Conservation (phyloP, 129 eudicot genomes). For the Kitagawia praeruptora region DNA sequence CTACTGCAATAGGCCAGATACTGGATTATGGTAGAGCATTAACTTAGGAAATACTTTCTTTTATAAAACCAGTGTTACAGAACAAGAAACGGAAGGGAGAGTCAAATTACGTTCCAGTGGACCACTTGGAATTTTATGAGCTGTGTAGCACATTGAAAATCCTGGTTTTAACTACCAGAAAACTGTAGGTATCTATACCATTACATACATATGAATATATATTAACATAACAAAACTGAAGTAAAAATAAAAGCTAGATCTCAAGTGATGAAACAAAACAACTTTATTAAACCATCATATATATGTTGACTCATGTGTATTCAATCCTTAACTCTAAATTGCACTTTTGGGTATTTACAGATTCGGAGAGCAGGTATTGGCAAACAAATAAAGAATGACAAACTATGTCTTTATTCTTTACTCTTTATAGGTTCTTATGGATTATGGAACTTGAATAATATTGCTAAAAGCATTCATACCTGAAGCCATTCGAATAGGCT, state of each 20-base stretch:
- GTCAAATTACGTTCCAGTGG: not conserved
- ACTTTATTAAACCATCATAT: not conserved
- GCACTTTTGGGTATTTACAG: not conserved
- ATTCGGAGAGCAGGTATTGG: not conserved
- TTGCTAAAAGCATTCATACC: conserved; percentile 39
- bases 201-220: not conserved
- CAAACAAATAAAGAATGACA: not conserved
- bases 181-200: not conserved
- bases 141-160: not conserved
- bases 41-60: not conserved
- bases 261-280: not conserved
- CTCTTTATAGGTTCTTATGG: not conserved
- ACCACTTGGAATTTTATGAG: not conserved
- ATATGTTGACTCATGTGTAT: not conserved
- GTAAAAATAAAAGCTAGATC: not conserved
- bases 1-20: not conserved
- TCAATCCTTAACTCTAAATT: not conserved
- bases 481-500: conserved; percentile 89
- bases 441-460: not conserved
- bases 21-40: not conserved
- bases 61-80: not conserved
- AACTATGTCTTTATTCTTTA: conserved; percentile 2
- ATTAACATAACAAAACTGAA: not conserved
- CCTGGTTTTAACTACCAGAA: not conserved
- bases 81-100: not conserved